Conservation (phyloP, 2,329 filamentous ascomycete species). For the Phaeosphaeriaceae sp. region DNA sequence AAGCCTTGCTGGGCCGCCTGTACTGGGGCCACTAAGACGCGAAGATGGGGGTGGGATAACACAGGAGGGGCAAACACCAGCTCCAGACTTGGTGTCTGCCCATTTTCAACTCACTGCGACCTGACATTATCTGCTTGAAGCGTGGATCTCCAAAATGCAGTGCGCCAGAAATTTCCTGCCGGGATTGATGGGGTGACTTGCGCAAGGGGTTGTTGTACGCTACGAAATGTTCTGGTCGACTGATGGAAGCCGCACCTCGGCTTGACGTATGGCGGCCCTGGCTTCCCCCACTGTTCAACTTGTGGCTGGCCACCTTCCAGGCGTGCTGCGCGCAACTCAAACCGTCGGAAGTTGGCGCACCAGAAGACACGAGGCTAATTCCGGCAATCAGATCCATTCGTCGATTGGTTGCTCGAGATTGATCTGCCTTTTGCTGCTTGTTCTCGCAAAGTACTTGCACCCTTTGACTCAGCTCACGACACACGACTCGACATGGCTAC, state of each 20-base stretch:
- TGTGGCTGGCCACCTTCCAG: neutral
- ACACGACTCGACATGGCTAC: conserved; percentile 21
- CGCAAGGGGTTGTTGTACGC: conserved; percentile 21
- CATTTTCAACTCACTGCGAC: conserved; percentile 32
- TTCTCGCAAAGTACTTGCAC: neutral
- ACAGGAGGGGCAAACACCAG: conserved; percentile 26
- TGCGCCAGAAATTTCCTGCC: conserved; percentile 22
- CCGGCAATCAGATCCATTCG: neutral
- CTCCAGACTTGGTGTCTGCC: conserved; percentile 28
- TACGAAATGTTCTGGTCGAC: conserved; percentile 22
- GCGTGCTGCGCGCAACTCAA: neutral
- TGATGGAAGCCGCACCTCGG: conserved; percentile 19
- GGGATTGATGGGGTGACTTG: conserved; percentile 34
- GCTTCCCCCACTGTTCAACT: conserved; percentile 33
- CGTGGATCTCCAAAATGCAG: conserved; percentile 11
- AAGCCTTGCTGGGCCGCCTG: conserved; percentile 17
- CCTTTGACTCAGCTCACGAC: neutral
- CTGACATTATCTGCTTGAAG: conserved; percentile 12
- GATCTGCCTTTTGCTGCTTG: neutral
- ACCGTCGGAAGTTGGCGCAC: neutral
- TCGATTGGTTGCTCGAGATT: neutral
- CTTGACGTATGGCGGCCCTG: conserved; percentile 12
- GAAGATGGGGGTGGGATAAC: conserved; percentile 39
- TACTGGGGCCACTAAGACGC: conserved; percentile 22
- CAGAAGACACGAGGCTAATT: neutral